A percentile compares a stretch with the other conserved stretches of the same genome.
These are phyloP conservation scores for Epicoccum nigrum DNA, from an alignment of 2,329 filamentous ascomycete genomes.

Conservation along the genomic window DNA sequence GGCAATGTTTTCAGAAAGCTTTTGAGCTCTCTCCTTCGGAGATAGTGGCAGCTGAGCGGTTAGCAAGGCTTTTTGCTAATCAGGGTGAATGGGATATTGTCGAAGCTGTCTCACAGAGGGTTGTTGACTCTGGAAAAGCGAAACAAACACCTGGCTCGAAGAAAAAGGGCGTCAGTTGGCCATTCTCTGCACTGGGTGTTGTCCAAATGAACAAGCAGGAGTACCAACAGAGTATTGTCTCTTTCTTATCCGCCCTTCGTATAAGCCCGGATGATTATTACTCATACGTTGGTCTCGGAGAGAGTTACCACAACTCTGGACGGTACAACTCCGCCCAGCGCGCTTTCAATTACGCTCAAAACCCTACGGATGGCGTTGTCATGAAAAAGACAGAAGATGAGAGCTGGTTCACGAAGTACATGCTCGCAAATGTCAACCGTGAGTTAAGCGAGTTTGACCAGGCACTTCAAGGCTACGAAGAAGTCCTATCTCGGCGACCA, in stretches of 20 bases:
- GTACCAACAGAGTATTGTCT: slow-evolving; percentile 85
- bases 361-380: slow-evolving; percentile 68
- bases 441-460: slow-evolving; percentile 90
- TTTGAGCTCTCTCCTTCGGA: slow-evolving; percentile 90
- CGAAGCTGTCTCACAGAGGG: slow-evolving; percentile 86
- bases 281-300: slow-evolving; percentile 94
- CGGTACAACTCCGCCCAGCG: slow-evolving; percentile 93
- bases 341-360: slow-evolving; percentile 84
- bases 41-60: slow-evolving; percentile 81
- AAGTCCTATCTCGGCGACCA: slow-evolving; percentile 71
- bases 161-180: slow-evolving; percentile 93
- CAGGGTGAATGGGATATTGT: slow-evolving; percentile 96
- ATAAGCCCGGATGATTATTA: slow-evolving; percentile 88
- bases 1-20: slow-evolving; percentile 95
- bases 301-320: slow-evolving; percentile 94
- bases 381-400: slow-evolving; percentile 65
- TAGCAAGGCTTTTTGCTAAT: slow-evolving; percentile 85
- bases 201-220: slow-evolving; percentile 95
- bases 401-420: slow-evolving; percentile 95
- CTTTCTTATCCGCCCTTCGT: slow-evolving; percentile 86
- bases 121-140: slow-evolving; percentile 93
- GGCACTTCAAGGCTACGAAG: slow-evolving; percentile 76
- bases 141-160: slow-evolving; percentile 90
- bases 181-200: slow-evolving; percentile 89
- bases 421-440: slow-evolving; percentile 92